Evolutionary conservation across 2,329 filamentous ascomycete species (phyloP).

Genomic region (Sarocladium strictum): DNA sequence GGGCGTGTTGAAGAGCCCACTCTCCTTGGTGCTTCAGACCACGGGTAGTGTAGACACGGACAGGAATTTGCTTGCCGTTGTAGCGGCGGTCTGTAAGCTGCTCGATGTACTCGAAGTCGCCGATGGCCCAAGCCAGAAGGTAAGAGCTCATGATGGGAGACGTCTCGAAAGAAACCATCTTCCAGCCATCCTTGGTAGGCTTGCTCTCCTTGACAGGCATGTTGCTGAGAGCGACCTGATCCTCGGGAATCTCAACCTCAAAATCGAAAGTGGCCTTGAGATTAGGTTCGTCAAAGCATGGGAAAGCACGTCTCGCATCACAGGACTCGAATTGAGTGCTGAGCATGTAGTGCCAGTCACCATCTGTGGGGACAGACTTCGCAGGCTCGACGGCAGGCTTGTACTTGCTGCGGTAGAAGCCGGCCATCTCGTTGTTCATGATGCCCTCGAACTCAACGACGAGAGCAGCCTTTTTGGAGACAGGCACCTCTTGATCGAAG

Average conservation of each 20-base stretch:
- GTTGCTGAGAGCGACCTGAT: conserved; percentile 86
- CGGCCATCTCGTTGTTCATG: conserved; percentile 87
- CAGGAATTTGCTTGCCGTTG: conserved; percentile 83
- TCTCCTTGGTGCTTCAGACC: conserved; percentile 90
- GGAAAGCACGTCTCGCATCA: conserved; percentile 90
- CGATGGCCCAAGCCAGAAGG: conserved; percentile 87
- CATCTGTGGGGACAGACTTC: conserved; percentile 70
- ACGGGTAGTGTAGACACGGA: conserved; percentile 90
- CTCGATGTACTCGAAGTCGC: conserved; percentile 96
- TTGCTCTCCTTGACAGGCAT: conserved; percentile 79
- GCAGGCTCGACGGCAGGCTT: conserved; percentile 69
- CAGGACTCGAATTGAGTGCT: conserved; percentile 98
- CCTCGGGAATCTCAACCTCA: conserved; percentile 81
- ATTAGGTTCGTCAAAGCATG: conserved; percentile 97
- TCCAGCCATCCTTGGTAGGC: conserved; percentile 56
- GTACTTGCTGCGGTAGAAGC: conserved; percentile 93
- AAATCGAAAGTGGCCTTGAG: conserved; percentile 96
- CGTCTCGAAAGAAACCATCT: conserved; percentile 71
- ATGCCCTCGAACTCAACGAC: conserved; percentile 70
- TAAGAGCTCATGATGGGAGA: conserved; percentile 91
- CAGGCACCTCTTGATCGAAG: conserved; percentile 66
- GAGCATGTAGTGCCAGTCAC: conserved; percentile 67
- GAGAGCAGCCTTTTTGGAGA: conserved; percentile 59
- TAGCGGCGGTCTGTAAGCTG: conserved; percentile 85
- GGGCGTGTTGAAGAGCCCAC: conserved; percentile 85